These are phyloP conservation scores for Crepidotus sp. DNA, from an alignment of 1,284 basidiomycete genomes.

Conservation along the genomic window DNA sequence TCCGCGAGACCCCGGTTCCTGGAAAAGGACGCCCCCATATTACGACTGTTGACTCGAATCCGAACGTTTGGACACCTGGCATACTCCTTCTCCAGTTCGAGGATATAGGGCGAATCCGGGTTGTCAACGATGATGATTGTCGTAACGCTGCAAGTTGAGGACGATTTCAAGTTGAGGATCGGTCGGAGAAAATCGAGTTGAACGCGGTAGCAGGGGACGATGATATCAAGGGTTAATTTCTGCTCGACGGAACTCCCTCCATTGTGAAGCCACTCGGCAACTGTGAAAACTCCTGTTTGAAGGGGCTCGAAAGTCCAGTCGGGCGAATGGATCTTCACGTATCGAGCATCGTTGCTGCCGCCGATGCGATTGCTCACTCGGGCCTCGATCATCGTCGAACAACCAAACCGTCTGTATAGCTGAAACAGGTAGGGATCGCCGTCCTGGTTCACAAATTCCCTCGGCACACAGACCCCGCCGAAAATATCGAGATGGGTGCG, in stretches of 20 bases:
- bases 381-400: slow-evolving; percentile 36
- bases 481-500: slow-evolving; percentile 50
- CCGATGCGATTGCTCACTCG: slow-evolving; percentile 39
- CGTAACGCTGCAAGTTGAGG: slow-evolving; percentile 36
- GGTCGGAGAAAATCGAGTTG: slow-evolving; percentile 33
- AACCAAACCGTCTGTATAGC: slow-evolving; percentile 49
- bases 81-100: slow-evolving; percentile 29
- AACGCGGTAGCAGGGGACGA: slow-evolving; percentile 52
- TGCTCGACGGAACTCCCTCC: slow-evolving; percentile 20
- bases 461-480: slow-evolving; percentile 40
- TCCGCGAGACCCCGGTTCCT: slow-evolving; percentile 41
- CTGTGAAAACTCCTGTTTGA: slow-evolving; percentile 29
- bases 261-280: slow-evolving; percentile 31
- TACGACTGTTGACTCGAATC: slow-evolving; percentile 36
- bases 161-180: slow-evolving; percentile 36
- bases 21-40: slow-evolving; percentile 40
- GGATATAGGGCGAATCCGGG: slow-evolving; percentile 33
- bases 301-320: slow-evolving; percentile 45
- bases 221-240: slow-evolving; percentile 43
- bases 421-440: slow-evolving; percentile 52
- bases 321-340: slow-evolving; percentile 33
- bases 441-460: slow-evolving; percentile 49
- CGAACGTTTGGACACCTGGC: slow-evolving; percentile 36
- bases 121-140: slow-evolving; percentile 54
- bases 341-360: slow-evolving; percentile 38